Evolutionary conservation across 129 eudicot species (phyloP), one percentile per base, ranked within the genome.

Genomic region (Sambucus nigra): DNA sequence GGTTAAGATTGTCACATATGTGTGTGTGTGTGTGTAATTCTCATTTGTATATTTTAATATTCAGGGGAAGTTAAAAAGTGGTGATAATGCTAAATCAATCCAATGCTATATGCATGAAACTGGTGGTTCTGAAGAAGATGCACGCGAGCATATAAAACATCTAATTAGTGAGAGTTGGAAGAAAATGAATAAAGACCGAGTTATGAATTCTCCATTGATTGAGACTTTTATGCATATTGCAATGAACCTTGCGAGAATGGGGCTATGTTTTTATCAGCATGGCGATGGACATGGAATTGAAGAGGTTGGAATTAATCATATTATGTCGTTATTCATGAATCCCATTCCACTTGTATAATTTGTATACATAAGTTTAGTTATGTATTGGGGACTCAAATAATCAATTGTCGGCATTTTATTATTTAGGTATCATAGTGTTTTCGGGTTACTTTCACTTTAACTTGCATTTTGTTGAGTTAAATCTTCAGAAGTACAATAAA

Each of bases 241-340:
- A 1, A n/a, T 72, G 15, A 61, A 67, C 21, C 68, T 71, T 3
- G 60, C 61, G 1, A 67, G 78, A 21, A 71, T 52, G 60, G 66
- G 75, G 5, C 74, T 66, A 22, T 61, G 61, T 40, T 18, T 72
- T 42, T 78, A 78, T 56, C 56, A 64, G 21, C 27, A 59, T 56
- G 84, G 80, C 26, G 80, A 73, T 19, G 76, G 80, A 0, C 80
- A 73, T 69, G 76, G 67, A 0, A 25, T 27, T 17, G 66, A 61
- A 9, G 46, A 65, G n/a, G 11, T 21, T 1, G 51, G 15, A 3
- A 32, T 57, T 23, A 65, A 56, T 5, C 60, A 61, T 4, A 59
- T 69, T 5, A 5, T 44, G 2, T 17, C 58, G 14, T 23, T 65
- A 32, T 22, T 78, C 3, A 44, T 78, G 20, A 49, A 78, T 5